Evolutionary conservation across 2,329 filamentous ascomycete genomes (phyloP), one percentile per base, ranked within the genome.

Genomic region (Albifimbria verrucaria): DNA sequence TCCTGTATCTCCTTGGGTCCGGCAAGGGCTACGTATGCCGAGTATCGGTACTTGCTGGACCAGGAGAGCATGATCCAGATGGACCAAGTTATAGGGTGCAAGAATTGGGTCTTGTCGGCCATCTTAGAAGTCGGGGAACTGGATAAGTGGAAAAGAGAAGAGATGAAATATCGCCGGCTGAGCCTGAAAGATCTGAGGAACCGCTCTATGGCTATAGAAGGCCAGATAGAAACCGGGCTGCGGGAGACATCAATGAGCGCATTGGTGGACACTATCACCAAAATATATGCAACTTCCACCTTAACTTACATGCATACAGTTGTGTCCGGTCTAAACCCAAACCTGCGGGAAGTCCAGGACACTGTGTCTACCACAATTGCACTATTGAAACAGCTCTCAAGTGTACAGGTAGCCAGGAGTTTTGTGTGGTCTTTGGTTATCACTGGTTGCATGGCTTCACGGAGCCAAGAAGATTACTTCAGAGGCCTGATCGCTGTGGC

Each of bases 61-160:
- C 46, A 48, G 46, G 23, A 25, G 46, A 25, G 46, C n/a, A 12
- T 48, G 46, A 48, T 48, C 21, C 46, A 48, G 46, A 48, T 48
- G 46, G 46, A 48, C 21, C 46, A 48, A 25, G 32, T 48, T 10
- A 48, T 48, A 17, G 46, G 46, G 24, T 48, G 46, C 46, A 48
- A 48, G 46, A 48, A 48, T 25, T 48, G 46, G 46, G 46, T 48
- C 22, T n/a, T 48, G 46, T n/a, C 32, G 46, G 46, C 46, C 46
- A 48, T 48, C 21, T 25, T 48, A 20, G 46, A 48, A 25, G 46
- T 48, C 11, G 46, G 46, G 15, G 26, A 26, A 18, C 46, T 48
- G 46, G 46, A 48, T 21, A 48, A 48, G 24, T 48, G 46, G 46
- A 48, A 48, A 25, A 12, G 46, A 18, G 46, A 26, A 25, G 46